phyloP scores from a whole-genome alignment of 73 alveolate species.

The Paramecium octaurelia region DNA sequence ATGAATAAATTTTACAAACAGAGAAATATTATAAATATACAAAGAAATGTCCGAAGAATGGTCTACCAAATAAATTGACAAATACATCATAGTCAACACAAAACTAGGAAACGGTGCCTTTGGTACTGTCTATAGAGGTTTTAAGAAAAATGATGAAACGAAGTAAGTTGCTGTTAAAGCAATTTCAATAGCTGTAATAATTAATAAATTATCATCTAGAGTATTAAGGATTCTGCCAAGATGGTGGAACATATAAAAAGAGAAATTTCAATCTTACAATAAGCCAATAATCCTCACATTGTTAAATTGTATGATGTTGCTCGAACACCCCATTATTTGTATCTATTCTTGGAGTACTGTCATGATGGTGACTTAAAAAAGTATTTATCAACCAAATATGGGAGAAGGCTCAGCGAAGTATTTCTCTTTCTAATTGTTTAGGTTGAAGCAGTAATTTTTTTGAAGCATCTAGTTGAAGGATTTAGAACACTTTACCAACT shows the following conservation, averaged over 20 bases:
- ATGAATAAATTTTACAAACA: not conserved
- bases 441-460: constrained; percentile 60
- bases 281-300: constrained; percentile 53
- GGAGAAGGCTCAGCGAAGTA: constrained; percentile 63
- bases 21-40: not conserved
- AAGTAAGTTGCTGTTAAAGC: constrained; percentile 38
- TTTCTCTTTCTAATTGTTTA: not conserved
- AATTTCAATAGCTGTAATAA: constrained; percentile 26
- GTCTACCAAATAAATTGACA: constrained; percentile 43
- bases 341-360: constrained; percentile 59
- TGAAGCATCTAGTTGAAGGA: constrained; percentile 62
- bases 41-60: constrained; percentile 29
- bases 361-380: constrained; percentile 61
- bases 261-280: constrained; percentile 57
- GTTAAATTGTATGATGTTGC: constrained; percentile 60
- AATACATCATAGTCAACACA: constrained; percentile 33
- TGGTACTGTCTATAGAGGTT: constrained; percentile 51
- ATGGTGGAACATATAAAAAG: constrained; percentile 61
- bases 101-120: constrained; percentile 54
- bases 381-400: constrained; percentile 49
- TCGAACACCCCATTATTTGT: constrained; percentile 57
- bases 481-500: constrained; percentile 41
- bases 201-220: not conserved
- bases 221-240: constrained; percentile 55
- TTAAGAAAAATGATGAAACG: constrained; percentile 38